Base-by-base conservation (phyloP, 1,284 basidiomycete genomes). In the Agaricales sp. region DNA sequence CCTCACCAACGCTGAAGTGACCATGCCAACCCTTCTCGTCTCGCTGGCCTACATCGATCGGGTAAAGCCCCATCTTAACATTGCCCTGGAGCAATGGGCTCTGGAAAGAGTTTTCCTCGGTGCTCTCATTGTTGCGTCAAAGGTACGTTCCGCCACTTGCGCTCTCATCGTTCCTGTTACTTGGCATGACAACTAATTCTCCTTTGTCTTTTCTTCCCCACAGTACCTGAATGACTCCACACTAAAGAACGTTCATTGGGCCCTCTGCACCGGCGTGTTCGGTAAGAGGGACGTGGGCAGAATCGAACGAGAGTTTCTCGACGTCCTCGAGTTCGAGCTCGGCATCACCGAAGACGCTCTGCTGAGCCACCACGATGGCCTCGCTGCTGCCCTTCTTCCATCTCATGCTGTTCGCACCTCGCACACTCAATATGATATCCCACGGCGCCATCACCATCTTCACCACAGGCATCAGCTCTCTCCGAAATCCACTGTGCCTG, bases 31-130 rank as follows among this genome's bases (percentile, higher is more conserved):
- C 47, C 61, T 87, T 57, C 69, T 87, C 43, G 76, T 75, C 19
- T 63, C 82, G 11, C 75, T 86, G 43, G 80, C 78, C 59, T 86
- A 87, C 62, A 78, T 87, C 58, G 69, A 80, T 64, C 66, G 84
- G 50, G 82, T 83, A 1, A 79, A 78, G 55, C 80, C 81, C 4
- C 80, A 86, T 63, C 70, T 86, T 39, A 78, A 82, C 58, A 86
- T 86, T 54, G 82, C 82, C 12, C 67, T 84, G 54, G 82, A 84
- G 60, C 78, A 86, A 57, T 86, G 83, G 82, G 82, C 83, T n/a
- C 70, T 80, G 46, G 84, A 86, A 62, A 75, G 82, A 50, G 82
- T 86, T 19, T 85, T 86, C 63, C 71, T 86, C 37, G 82, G 82
- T 48, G 79, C 83, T 25, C 61, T 87, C 54, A 85, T 86, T 61